Evolutionary conservation across 495 filamentous ascomycete species (phyloP).

Genomic region (Letharia columbiana): DNA sequence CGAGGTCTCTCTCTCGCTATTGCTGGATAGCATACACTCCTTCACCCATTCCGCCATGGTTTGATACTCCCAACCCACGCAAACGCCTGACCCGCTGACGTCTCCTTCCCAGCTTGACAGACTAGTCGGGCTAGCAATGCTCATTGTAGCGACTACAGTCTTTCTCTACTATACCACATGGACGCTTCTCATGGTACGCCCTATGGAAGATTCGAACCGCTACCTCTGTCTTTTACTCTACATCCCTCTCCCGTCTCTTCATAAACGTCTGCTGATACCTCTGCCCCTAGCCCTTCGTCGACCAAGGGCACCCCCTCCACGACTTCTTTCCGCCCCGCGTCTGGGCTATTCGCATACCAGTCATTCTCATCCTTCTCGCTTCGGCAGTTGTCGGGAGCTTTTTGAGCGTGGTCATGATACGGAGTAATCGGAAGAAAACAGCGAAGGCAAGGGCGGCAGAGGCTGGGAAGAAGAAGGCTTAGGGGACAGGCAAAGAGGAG

Average conservation of each 20-base stretch:
- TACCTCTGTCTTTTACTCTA: slow-evolving; percentile 7
- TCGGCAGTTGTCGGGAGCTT: slow-evolving; percentile 94
- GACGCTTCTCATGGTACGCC: slow-evolving; percentile 86
- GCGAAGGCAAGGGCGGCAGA: slow-evolving; percentile 76
- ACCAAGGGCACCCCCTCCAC: slow-evolving; percentile 85
- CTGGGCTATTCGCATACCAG: slow-evolving; percentile 97
- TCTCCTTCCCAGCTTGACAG: slow-evolving; percentile 68
- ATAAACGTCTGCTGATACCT: slow-evolving; percentile 4
- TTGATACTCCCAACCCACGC: neutral
- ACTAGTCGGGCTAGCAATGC: slow-evolving; percentile 94
- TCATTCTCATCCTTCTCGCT: slow-evolving; percentile 87
- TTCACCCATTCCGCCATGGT: slow-evolving; percentile 19
- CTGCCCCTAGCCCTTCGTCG: slow-evolving; percentile 78
- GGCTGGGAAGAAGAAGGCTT: slow-evolving; percentile 58
- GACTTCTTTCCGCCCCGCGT: slow-evolving; percentile 93
- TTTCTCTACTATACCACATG: slow-evolving; percentile 99
- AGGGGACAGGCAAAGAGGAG: neutral
- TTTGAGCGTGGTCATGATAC: slow-evolving; percentile 95
- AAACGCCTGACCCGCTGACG: neutral
- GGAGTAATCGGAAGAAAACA: slow-evolving; percentile 94
- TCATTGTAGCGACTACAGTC: slow-evolving; percentile 86
- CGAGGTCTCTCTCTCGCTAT: neutral
- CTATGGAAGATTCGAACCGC: neutral
- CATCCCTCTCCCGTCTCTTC: neutral
- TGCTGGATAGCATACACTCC: slow-evolving; percentile 8